Evolutionary conservation across 495 filamentous ascomycete genomes (phyloP).

Genomic region (Echria macrotheca): DNA sequence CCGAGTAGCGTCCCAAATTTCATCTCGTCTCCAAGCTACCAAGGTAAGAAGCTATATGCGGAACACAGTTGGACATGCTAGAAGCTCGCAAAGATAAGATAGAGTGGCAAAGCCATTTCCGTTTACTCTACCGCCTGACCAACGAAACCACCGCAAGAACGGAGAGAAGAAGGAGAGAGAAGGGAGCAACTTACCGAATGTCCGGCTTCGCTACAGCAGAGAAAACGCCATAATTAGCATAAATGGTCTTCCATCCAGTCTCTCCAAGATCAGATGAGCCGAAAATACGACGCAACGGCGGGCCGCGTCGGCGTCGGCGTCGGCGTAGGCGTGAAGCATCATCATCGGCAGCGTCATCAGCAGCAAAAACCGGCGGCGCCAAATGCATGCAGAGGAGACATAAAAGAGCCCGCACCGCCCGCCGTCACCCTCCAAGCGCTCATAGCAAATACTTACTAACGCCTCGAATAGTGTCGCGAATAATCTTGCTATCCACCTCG

Average conservation of each 20-base stretch:
- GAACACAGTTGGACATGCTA: not conserved
- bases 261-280: no score
- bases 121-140: no score
- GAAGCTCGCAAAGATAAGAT: no score
- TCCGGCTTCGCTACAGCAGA: slow-evolving; percentile 57
- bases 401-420: no score
- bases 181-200: slow-evolving; percentile 53
- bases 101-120: no score
- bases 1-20: not conserved
- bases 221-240: no score
- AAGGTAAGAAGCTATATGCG: not conserved
- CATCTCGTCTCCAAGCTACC: not conserved
- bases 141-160: not conserved
- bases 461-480: slow-evolving; percentile 56
- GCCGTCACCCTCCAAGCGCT: no score
- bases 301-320: no score
- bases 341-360: not conserved
- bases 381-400: not conserved
- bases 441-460: slow-evolving; percentile 71
- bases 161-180: not conserved
- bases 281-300: no score
- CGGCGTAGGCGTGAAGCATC: no score
- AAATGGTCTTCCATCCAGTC: no score
- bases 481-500: slow-evolving; percentile 44
- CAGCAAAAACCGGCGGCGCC: not conserved